phyloP scores from a whole-genome alignment of 306 rosid species.

The Notholithocarpus densiflorus region DNA sequence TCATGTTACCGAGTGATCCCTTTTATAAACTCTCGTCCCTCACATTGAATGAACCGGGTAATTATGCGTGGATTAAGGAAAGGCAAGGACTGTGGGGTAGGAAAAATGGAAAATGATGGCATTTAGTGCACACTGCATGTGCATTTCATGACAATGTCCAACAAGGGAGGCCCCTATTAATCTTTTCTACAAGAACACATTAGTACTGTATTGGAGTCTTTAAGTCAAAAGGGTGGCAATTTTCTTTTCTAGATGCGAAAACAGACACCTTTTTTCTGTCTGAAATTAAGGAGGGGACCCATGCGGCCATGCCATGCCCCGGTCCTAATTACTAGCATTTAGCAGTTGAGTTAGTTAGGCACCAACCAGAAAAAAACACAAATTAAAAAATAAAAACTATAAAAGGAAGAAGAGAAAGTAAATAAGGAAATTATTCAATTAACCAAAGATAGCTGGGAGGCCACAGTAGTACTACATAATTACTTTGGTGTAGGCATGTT shows the following conservation, averaged over 20 bases:
- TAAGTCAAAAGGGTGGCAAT: slow-evolving; percentile 27
- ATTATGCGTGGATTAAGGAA: slow-evolving; percentile 72
- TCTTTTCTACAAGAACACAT: background rate
- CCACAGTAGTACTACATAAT: background rate
- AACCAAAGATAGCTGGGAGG: background rate
- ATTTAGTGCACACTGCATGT: slow-evolving; percentile 47
- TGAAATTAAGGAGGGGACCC: slow-evolving; percentile 13
- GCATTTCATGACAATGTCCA: slow-evolving; percentile 33
- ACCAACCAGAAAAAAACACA: background rate
- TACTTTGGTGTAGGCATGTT: background rate
- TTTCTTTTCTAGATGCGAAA: background rate
- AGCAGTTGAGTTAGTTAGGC: slow-evolving; percentile 9
- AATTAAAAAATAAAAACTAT: background rate
- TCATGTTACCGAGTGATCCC: slow-evolving; percentile 1
- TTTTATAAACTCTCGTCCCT: slow-evolving; percentile 29
- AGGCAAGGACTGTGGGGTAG: slow-evolving; percentile 41
- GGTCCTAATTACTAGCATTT: background rate
- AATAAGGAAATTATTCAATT: background rate
- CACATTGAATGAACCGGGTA: slow-evolving; percentile 10
- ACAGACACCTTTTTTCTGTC: slow-evolving; percentile 4
- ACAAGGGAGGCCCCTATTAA: slow-evolving; percentile 20
- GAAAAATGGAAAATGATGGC: slow-evolving; percentile 22
- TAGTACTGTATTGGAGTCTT: background rate
- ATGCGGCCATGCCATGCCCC: background rate
- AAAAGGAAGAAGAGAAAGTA: background rate